phyloP scores from a whole-genome alignment of 1,284 basidiomycete species.

The Ustilago cynodontis region DNA sequence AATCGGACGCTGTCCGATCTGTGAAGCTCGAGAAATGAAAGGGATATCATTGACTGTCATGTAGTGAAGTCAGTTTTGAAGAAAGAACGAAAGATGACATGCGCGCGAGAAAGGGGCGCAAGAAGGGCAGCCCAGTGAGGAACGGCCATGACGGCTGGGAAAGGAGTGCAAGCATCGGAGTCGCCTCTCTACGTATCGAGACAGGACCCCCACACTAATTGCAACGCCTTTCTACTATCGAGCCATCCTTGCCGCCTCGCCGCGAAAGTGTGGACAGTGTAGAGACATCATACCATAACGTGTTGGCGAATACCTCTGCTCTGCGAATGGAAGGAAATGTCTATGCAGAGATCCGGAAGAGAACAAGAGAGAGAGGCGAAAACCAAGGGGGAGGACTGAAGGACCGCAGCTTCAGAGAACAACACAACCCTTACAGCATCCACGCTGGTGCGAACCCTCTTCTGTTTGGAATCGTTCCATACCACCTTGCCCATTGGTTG shows the following conservation, averaged over 20 bases:
- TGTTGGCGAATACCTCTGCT: neutral
- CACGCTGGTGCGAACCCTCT: slow-evolving; percentile 51
- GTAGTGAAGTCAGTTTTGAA: slow-evolving; percentile 17
- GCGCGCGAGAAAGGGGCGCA: neutral
- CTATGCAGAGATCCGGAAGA: slow-evolving; percentile 23
- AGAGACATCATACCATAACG: neutral
- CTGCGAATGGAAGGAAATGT: slow-evolving; percentile 10
- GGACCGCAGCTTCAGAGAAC: slow-evolving; percentile 40
- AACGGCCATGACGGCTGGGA: neutral
- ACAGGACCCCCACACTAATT: neutral
- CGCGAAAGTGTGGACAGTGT: neutral
- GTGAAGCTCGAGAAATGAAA: neutral
- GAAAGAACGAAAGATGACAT: slow-evolving; percentile 4
- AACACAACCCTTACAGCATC: slow-evolving; percentile 61
- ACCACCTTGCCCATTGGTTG: slow-evolving; percentile 47
- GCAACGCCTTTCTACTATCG: neutral
- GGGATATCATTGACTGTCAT: slow-evolving; percentile 31
- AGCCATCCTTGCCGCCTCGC: neutral
- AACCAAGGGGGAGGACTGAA: too few species aligned
- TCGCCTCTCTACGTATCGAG: neutral
- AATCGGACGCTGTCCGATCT: neutral
- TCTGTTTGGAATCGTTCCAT: slow-evolving; percentile 58
- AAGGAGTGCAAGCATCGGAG: neutral
- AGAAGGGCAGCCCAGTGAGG: neutral
- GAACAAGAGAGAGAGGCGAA: neutral